Evolutionary conservation across 179 eudicot species (phyloP).

Genomic region (Gypsophila paniculata): DNA sequence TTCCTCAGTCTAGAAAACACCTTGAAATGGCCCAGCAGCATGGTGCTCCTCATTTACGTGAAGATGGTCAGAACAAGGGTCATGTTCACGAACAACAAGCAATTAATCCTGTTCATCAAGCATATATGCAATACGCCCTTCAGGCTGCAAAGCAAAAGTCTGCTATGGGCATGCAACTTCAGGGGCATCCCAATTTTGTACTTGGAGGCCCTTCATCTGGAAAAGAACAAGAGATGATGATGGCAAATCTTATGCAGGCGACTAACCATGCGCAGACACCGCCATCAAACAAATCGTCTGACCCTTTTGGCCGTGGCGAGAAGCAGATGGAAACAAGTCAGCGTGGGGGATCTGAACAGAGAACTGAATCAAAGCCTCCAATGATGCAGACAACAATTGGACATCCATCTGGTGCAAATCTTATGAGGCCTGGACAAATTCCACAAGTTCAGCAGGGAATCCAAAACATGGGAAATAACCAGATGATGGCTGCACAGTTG

Average conservation of each 20-base stretch:
- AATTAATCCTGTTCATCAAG: slow-evolving; percentile 70
- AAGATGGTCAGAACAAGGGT: slow-evolving; percentile 60
- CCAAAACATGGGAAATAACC: slow-evolving; percentile 55
- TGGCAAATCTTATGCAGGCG: slow-evolving; percentile 52
- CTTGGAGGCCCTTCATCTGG: slow-evolving; percentile 48
- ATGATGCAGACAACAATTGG: slow-evolving; percentile 50
- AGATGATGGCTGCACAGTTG: slow-evolving; percentile 70
- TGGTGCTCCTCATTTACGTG: slow-evolving; percentile 51
- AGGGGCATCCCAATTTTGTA: slow-evolving; percentile 60
- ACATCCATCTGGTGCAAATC: slow-evolving; percentile 44
- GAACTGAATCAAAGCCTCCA: slow-evolving; percentile 46
- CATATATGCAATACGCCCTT: slow-evolving; percentile 72
- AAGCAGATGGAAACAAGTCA: slow-evolving; percentile 54
- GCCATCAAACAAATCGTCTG: slow-evolving; percentile 56
- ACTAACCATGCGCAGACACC: slow-evolving; percentile 56
- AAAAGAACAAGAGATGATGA: slow-evolving; percentile 52
- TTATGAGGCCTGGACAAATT: slow-evolving; percentile 46
- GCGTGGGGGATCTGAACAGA: slow-evolving; percentile 43
- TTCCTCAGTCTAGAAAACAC: slow-evolving; percentile 59
- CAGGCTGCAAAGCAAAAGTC: slow-evolving; percentile 74
- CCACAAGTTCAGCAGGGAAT: slow-evolving; percentile 50
- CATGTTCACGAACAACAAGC: slow-evolving; percentile 67
- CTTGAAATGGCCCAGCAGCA: slow-evolving; percentile 58
- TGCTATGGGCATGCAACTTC: slow-evolving; percentile 51
- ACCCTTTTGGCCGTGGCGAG: slow-evolving; percentile 49